Evolutionary conservation across 306 rosid genomes (phyloP), one percentile per base, ranked within the genome.

Genomic region (Cicer yamashitae): DNA sequence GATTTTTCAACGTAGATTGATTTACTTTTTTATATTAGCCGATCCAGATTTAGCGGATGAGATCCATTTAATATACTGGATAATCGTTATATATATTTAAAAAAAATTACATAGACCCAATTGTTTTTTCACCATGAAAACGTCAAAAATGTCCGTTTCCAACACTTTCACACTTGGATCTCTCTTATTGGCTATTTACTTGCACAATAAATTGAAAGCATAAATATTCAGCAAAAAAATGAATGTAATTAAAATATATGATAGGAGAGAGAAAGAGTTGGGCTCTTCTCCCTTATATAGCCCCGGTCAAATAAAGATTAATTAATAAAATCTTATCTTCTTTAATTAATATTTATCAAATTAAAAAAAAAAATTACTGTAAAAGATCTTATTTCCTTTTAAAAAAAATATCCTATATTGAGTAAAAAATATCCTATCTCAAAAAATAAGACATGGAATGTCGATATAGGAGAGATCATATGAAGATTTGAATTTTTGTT

Each of bases 31-130:
- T 14, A 51, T 14, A 51, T 18, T 44, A 45, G 51, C n/a, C 18
- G 71, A 74, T 74, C 79, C 71, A 52, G n/a, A 17, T 62, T 62
- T 37, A 62, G 3, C 79, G 71, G 71, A 61, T 18, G 48, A 62
- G 63, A 61, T 74, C 70, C n/a, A 47, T 46, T 60, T 30, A 46
- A 47, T 56, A 14, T 9, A 45, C 8, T 2, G 78, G 71, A 62
- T 74, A 62, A 37, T 37, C 50, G 5, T 30, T 57, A 8, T 43
- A 8, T 57, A 17, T 3, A 30, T 30, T 30, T 22, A 3, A 30
- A 7, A 25, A 25, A 25, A 48, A 25, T 45, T 18, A 17, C 7
- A 3, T 11, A 51, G 13, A 39, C 39, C 48, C 8, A 68, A 7
- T 58, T 11, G 64, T 4, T 17, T 53, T 52, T 70, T 71, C 12